These are phyloP conservation scores for Fusarium succisae DNA, from an alignment of 2,329 filamentous ascomycete species.

Conservation along the genomic window DNA sequence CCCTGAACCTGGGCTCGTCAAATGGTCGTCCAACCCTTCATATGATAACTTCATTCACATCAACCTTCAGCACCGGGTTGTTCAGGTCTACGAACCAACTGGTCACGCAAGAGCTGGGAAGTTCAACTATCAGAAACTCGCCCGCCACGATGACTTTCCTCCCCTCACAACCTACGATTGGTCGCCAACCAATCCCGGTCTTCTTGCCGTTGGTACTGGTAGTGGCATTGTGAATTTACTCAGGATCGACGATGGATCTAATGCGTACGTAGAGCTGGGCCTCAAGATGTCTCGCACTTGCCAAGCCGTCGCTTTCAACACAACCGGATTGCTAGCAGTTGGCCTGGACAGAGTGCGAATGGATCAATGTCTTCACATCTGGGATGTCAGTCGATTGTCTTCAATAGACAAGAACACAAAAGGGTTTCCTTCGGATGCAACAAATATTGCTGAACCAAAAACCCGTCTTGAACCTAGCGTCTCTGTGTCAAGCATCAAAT, in stretches of 20 bases:
- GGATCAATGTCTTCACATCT: constrained; percentile 84
- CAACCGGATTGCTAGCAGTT: constrained; percentile 75
- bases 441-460: constrained; percentile 65
- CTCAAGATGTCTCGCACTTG: constrained; percentile 81
- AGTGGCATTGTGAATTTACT: constrained; percentile 80
- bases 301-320: constrained; percentile 84
- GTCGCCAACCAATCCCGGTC: constrained; percentile 68
- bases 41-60: constrained; percentile 71
- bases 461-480: constrained; percentile 71
- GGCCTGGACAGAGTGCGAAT: constrained; percentile 83
- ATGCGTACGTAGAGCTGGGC: constrained; percentile 70
- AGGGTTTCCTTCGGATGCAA: constrained; percentile 61
- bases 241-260: constrained; percentile 75
- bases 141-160: constrained; percentile 70
- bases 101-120: constrained; percentile 65
- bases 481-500: constrained; percentile 83
- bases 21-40: constrained; percentile 70
- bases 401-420: constrained; percentile 56
- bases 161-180: constrained; percentile 73
- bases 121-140: constrained; percentile 67
- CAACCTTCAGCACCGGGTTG: constrained; percentile 70
- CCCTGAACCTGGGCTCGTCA: constrained; percentile 70
- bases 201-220: constrained; percentile 79
- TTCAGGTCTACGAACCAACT: constrained; percentile 70
- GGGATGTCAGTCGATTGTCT: constrained; percentile 75